A percentile compares a stretch with the other conserved stretches of the same genome.
phyloP scores from a whole-genome alignment of 805 yeast genomes.

The Saccharomycopsis sp. region DNA sequence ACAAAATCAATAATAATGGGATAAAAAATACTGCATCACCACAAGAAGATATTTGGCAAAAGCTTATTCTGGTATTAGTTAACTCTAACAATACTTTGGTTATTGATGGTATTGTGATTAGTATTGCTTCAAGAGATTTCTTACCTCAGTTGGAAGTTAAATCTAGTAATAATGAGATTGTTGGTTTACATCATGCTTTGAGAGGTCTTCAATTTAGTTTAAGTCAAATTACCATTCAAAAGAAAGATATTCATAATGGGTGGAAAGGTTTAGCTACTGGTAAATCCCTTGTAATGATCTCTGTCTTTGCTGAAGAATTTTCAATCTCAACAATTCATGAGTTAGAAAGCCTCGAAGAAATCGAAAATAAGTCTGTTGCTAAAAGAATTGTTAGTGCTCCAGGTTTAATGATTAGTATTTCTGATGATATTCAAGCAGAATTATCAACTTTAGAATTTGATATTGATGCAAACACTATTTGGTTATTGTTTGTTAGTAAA shows the following conservation, averaged over 20 bases:
- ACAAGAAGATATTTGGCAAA: neutral
- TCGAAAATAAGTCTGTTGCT: neutral
- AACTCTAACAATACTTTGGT: neutral
- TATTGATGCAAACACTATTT: conserved; percentile 7
- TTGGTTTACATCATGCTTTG: conserved; percentile 7
- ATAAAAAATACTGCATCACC: neutral
- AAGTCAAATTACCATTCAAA: neutral
- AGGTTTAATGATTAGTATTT: neutral
- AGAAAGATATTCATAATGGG: neutral
- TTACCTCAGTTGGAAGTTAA: conserved; percentile 5
- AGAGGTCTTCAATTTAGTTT: conserved; percentile 11
- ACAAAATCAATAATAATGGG: neutral
- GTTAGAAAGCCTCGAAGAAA: neutral
- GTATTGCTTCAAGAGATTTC: conserved; percentile 12
- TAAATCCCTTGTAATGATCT: too few species aligned
- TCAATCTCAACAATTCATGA: conserved; percentile 8
- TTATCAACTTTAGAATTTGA: conserved; percentile 4
- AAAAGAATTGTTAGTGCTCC: conserved; percentile 1
- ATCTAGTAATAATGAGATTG: neutral
- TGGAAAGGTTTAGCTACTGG: neutral
- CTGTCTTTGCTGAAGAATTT: neutral
- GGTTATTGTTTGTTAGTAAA: conserved; percentile 8
- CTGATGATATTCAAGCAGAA: neutral
- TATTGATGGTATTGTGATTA: conserved; percentile 10
- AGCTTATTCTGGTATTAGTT: neutral